Percentiles rank a stretch among this genome's conserved stretches.
Evolutionary conservation across 73 alveolate species (phyloP).

Genomic region (Urostyla sp.): DNA sequence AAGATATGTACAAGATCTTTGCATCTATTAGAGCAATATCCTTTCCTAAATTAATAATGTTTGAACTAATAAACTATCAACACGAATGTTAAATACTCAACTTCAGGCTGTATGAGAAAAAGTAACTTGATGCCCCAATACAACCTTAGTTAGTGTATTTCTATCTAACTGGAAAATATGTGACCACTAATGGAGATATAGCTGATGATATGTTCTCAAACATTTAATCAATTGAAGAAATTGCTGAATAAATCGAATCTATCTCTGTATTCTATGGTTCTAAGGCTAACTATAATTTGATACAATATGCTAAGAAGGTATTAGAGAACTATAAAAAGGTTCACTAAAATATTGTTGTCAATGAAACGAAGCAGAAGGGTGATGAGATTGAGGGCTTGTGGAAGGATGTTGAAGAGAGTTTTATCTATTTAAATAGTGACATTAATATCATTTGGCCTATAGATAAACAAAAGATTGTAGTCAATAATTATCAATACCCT

Average conservation of each 20-base stretch:
- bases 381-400: slow-evolving; percentile 18
- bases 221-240: slow-evolving; percentile 5
- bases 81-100: slow-evolving; percentile 12
- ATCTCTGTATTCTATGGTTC: slow-evolving; percentile 44
- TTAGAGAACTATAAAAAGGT: slow-evolving; percentile 21
- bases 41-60: slow-evolving; percentile 50
- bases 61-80: slow-evolving; percentile 35
- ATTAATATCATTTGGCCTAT: slow-evolving; percentile 34
- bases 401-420: slow-evolving; percentile 36
- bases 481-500: slow-evolving; percentile 42
- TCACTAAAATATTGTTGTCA: not conserved
- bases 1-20: slow-evolving; percentile 29
- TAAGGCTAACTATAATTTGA: slow-evolving; percentile 27
- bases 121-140: slow-evolving; percentile 36
- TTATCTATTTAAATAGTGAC: slow-evolving; percentile 4
- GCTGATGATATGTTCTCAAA: not conserved
- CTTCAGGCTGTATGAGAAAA: slow-evolving; percentile 55
- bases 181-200: not conserved
- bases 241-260: not conserved
- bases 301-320: slow-evolving; percentile 19
- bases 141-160: slow-evolving; percentile 12
- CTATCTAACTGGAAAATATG: slow-evolving; percentile 13
- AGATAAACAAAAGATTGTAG: slow-evolving; percentile 7
- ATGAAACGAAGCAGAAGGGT: slow-evolving; percentile 25
- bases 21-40: not conserved